A percentile compares a stretch with the other conserved stretches of the same genome.
These are phyloP conservation scores for Candida neerlandica DNA, from an alignment of 1,139 yeast species.

Conservation along the genomic window DNA sequence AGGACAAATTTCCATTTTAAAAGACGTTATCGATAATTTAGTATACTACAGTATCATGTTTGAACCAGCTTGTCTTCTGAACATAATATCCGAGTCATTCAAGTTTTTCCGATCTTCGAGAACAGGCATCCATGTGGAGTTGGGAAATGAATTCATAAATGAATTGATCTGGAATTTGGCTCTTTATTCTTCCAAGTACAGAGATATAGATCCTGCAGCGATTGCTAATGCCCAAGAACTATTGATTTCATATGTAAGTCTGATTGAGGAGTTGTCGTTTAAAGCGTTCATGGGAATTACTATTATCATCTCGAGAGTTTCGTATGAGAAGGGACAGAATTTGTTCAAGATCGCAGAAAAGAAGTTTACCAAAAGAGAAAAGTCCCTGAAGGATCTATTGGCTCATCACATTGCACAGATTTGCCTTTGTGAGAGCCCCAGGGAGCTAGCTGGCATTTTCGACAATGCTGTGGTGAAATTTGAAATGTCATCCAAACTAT, in stretches of 20 bases:
- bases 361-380: constrained; percentile 18
- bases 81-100: constrained; percentile 21
- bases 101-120: constrained; percentile 16
- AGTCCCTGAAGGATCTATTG: constrained; percentile 21
- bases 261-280: constrained; percentile 22
- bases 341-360: constrained; percentile 33
- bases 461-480: constrained; percentile 28
- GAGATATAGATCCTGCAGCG: constrained; percentile 1
- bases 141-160: constrained; percentile 23
- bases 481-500: constrained; percentile 30
- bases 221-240: constrained; percentile 30
- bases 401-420: constrained; percentile 30
- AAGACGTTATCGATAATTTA: constrained; percentile 27
- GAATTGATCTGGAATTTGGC: constrained; percentile 26
- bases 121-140: constrained; percentile 17
- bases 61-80: constrained; percentile 24
- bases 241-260: constrained; percentile 24
- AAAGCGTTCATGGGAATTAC: constrained; percentile 44
- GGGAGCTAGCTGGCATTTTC: constrained; percentile 34
- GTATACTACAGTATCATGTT: constrained; percentile 29
- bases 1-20: constrained; percentile 22
- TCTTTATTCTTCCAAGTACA: constrained; percentile 18
- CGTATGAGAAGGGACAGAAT: constrained; percentile 27
- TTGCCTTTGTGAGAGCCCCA: constrained; percentile 32
- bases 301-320: constrained; percentile 29